phyloP scores from a whole-genome alignment of 768 basidiomycete genomes.

The Podaxis mareebaensis region DNA sequence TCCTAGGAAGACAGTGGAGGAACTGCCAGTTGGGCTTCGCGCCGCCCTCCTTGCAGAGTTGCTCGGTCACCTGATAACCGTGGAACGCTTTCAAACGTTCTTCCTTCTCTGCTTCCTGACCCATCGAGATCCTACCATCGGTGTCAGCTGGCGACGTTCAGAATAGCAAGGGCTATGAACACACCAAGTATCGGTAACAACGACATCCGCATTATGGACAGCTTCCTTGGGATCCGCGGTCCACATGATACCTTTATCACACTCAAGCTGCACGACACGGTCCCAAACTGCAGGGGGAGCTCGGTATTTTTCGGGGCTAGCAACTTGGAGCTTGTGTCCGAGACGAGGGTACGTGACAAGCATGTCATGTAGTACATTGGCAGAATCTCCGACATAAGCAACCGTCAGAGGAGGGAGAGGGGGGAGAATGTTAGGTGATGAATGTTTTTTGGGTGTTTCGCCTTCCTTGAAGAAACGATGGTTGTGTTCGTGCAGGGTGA shows the following conservation, averaged over 20 bases:
- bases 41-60: slow-evolving; percentile 75
- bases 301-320: slow-evolving; percentile 75
- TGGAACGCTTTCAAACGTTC: slow-evolving; percentile 83
- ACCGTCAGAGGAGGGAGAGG: slow-evolving; percentile 79
- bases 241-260: slow-evolving; percentile 76
- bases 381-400: slow-evolving; percentile 92
- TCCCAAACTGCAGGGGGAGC: slow-evolving; percentile 78
- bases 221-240: slow-evolving; percentile 81
- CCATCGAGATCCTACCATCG: slow-evolving; percentile 90
- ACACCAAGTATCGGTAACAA: slow-evolving; percentile 96
- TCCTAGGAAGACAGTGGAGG: slow-evolving; percentile 94
- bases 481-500: slow-evolving; percentile 83
- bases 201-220: slow-evolving; percentile 87
- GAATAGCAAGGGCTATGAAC: slow-evolving; percentile 21
- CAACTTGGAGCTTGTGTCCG: slow-evolving; percentile 84
- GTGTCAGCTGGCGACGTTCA: neutral
- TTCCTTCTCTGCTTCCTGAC: slow-evolving; percentile 92
- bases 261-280: slow-evolving; percentile 72
- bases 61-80: slow-evolving; percentile 94
- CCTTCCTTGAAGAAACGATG: slow-evolving; percentile 45
- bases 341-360: slow-evolving; percentile 91
- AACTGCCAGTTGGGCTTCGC: slow-evolving; percentile 91
- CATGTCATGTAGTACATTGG: slow-evolving; percentile 97
- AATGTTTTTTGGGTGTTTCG: slow-evolving; percentile 20
- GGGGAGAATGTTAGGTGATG: slow-evolving; percentile 33